Evolutionary conservation across 805 yeast species (phyloP).

Genomic region (Kazachstania kunashirensis): DNA sequence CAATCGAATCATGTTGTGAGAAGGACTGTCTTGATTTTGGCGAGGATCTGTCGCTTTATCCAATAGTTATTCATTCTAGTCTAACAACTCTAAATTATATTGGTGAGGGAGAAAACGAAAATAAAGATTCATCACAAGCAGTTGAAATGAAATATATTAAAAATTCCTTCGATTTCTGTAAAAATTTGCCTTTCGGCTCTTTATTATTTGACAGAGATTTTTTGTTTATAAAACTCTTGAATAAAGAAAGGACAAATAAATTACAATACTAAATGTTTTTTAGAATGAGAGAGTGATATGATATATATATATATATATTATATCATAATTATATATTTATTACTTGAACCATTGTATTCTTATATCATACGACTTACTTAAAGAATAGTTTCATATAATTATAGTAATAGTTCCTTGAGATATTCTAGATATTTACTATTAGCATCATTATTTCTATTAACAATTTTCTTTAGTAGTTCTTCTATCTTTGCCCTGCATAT

Average conservation of each 20-base stretch:
- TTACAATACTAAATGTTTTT: not conserved
- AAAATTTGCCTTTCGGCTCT: slow-evolving; percentile 43
- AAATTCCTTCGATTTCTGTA: slow-evolving; percentile 20
- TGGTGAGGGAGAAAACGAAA: too few species aligned
- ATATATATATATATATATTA: too few species aligned
- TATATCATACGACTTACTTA: too few species aligned
- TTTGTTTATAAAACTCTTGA: slow-evolving; percentile 29
- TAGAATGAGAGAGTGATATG: too few species aligned
- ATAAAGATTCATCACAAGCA: too few species aligned
- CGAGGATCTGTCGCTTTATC: not conserved
- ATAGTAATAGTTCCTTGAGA: slow-evolving; percentile 15
- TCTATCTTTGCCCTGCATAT: slow-evolving; percentile 24
- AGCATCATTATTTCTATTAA: slow-evolving; percentile 8
- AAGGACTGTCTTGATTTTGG: not conserved
- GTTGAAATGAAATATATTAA: too few species aligned
- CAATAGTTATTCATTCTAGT: too few species aligned
- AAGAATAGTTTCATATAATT: too few species aligned
- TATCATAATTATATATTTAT: too few species aligned
- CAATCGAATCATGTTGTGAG: not conserved
- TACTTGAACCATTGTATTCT: too few species aligned
- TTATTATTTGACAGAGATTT: slow-evolving; percentile 44
- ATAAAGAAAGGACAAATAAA: not conserved
- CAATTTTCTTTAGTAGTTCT: slow-evolving; percentile 14
- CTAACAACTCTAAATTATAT: too few species aligned
- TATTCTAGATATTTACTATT: slow-evolving; percentile 15